Evolutionary conservation across 768 basidiomycete species (phyloP), one percentile per base, ranked within the genome.

Genomic region (Psilocybe tampanensis): DNA sequence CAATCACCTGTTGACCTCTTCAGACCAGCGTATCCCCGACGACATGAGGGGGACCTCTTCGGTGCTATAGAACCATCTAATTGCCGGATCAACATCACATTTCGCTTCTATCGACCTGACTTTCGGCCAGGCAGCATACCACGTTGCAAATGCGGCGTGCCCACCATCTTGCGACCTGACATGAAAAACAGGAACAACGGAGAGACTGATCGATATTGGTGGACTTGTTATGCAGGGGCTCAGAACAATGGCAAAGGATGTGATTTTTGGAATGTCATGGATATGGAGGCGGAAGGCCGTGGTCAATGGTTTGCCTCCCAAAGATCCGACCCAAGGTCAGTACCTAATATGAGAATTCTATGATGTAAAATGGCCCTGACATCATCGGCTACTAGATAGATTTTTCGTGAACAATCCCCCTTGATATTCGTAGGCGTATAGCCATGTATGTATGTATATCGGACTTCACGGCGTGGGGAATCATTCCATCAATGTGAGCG

Each of bases 171-270:
- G 48, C 74, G 90, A 21, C 79, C 91, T 2, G 89, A 93, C 64
- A 92, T 92, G 89, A 92, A 92, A 67, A 85, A 86, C 50, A 73
- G 83, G 39, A 80, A 77, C 33, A 79, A 83, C 62, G 79, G 80
- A 22, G 68, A 77, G 55, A 76, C 75, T 6, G 82, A 85, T 63
- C 74, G 76, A 44, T 92, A 92, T 65, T 93, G 91, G 88, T 94
- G 89, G 88, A 75, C 81, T 22, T 94, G 92, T 63, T 87, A 89
- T 63, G 88, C 88, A 1, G 89, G 88, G 0, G 87, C 88, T 18
- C 89, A 92, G 69, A 92, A 91, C 57, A 87, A 93, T 11, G 92
- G 92, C 2, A 90, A 91, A 68, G 89, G 88, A 0, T 94, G 92
- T 60, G 79, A 80, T 24, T 83, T 84, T 55, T 92, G 90, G 88